Evolutionary conservation across 257 asterid genomes (phyloP).

Genomic region (Linderniella brevidens): DNA sequence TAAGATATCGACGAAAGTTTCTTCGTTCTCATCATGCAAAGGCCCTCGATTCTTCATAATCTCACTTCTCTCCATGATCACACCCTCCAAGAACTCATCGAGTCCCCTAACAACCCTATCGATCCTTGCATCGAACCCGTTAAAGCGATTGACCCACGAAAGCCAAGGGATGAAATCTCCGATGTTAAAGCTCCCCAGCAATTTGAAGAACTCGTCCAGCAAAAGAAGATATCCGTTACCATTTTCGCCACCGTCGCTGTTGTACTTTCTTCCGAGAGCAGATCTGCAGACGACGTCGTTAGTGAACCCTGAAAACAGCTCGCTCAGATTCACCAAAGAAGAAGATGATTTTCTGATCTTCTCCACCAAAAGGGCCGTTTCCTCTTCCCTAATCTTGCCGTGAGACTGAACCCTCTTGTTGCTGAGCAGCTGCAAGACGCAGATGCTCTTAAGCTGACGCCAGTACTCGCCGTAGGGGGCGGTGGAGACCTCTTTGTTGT

Average conservation of each 20-base stretch:
- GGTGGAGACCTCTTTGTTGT: constrained; percentile 1
- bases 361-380: constrained; percentile 2
- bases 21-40: neutral
- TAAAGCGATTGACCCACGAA: constrained; percentile 14
- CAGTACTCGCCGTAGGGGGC: constrained; percentile 11
- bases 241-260: too few species aligned
- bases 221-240: constrained; percentile 2
- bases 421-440: constrained; percentile 5
- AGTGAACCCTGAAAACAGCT: neutral
- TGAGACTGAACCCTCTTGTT: constrained; percentile 9
- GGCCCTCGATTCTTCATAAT: neutral
- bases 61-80: constrained; percentile 6
- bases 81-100: constrained; percentile 11
- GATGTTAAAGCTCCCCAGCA: constrained; percentile 4
- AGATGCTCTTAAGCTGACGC: constrained; percentile 10
- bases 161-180: constrained; percentile 19
- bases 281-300: constrained; percentile 8
- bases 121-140: constrained; percentile 5
- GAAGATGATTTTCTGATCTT: constrained; percentile 1
- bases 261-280: constrained; percentile 10
- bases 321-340: constrained; percentile 5
- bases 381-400: constrained; percentile 9
- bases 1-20: constrained; percentile 10
- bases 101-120: neutral
- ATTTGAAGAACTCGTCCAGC: neutral